These are phyloP conservation scores for Chaetomium strumarium DNA, from an alignment of 2,329 filamentous ascomycete genomes.

Conservation along the genomic window DNA sequence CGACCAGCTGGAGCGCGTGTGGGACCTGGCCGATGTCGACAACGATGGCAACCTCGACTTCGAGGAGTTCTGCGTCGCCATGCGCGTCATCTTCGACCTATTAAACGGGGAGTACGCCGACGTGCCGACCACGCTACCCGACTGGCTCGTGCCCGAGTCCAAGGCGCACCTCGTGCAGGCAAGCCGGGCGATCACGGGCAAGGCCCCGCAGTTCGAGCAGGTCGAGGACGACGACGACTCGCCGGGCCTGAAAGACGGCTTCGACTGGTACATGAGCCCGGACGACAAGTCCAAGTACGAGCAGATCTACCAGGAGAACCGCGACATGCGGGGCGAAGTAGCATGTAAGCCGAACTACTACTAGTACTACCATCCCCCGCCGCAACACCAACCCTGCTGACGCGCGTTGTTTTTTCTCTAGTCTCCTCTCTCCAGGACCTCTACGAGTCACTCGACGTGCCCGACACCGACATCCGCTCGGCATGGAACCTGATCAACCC, in stretches of 20 bases:
- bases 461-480: conserved; percentile 74
- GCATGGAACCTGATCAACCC: conserved; percentile 98
- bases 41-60: conserved; percentile 97
- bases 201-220: conserved; percentile 76
- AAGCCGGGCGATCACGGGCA: conserved; percentile 69
- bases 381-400: background rate
- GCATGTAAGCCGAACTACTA: conserved; percentile 50
- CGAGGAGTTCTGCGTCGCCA: conserved; percentile 98
- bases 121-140: conserved; percentile 78
- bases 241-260: conserved; percentile 84
- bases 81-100: conserved; percentile 95
- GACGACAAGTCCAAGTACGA: conserved; percentile 90
- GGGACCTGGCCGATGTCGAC: conserved; percentile 96
- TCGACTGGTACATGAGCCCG: conserved; percentile 99
- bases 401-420: too few relatives aligned
- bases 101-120: conserved; percentile 92
- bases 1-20: conserved; percentile 88
- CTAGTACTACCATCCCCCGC: background rate
- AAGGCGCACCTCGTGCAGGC: conserved; percentile 89
- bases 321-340: conserved; percentile 79
- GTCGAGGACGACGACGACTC: conserved; percentile 71
- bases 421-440: conserved; percentile 76
- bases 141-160: conserved; percentile 95
- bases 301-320: conserved; percentile 91
- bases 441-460: conserved; percentile 73